phyloP scores from a whole-genome alignment of 371 early-diverging fungal species.

The Mucor indicus region DNA sequence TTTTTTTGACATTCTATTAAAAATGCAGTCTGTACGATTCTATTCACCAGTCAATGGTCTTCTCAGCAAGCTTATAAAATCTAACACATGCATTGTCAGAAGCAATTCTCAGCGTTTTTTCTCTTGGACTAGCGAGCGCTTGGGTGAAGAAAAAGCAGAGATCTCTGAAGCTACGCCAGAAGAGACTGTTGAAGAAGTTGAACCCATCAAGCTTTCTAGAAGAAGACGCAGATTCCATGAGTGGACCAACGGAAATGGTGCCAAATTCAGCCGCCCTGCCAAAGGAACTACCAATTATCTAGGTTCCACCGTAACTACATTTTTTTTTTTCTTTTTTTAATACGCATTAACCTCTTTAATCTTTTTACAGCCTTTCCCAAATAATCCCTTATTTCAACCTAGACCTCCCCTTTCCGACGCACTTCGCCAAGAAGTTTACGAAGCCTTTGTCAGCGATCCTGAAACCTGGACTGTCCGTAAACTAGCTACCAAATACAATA shows the following conservation, averaged over 20 bases:
- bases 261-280: slow-evolving; percentile 35
- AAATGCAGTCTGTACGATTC: slow-evolving; percentile 13
- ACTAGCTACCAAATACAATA: slow-evolving; percentile 67
- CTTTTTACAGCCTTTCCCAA: slow-evolving; percentile 75
- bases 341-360: not conserved
- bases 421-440: slow-evolving; percentile 72
- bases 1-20: not conserved
- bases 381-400: slow-evolving; percentile 85
- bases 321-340: slow-evolving; percentile 1
- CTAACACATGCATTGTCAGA: not conserved
- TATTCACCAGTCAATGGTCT: slow-evolving; percentile 11
- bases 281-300: slow-evolving; percentile 49
- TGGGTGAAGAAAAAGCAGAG: slow-evolving; percentile 13
- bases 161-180: not conserved
- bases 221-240: slow-evolving; percentile 44
- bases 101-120: slow-evolving; percentile 15
- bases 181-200: slow-evolving; percentile 20
- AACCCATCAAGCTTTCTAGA: slow-evolving; percentile 41
- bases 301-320: slow-evolving; percentile 19
- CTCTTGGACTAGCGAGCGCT: slow-evolving; percentile 5
- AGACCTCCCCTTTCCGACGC: slow-evolving; percentile 74
- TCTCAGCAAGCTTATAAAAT: slow-evolving; percentile 4
- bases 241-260: slow-evolving; percentile 37
- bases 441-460: slow-evolving; percentile 58
- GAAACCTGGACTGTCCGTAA: slow-evolving; percentile 66